A percentile compares a stretch with the other conserved stretches of the same genome.
phyloP scores from a whole-genome alignment of 768 basidiomycete species.

The Amanita fuliginea region DNA sequence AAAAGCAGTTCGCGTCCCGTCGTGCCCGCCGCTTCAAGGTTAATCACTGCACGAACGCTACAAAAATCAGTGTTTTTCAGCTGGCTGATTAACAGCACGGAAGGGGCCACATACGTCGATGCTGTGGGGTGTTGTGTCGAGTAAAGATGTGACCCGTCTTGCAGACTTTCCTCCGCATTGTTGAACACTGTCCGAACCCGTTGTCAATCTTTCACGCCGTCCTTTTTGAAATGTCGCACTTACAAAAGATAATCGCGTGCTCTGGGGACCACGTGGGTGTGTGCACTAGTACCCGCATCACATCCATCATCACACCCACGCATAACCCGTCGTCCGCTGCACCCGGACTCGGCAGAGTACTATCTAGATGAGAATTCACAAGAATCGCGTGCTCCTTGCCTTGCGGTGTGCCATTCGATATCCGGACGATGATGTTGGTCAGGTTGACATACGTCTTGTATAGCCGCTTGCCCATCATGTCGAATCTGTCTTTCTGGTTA shows the following conservation, averaged over 20 bases:
- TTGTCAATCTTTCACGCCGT: not conserved
- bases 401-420: constrained; percentile 10
- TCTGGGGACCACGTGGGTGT: constrained; percentile 63
- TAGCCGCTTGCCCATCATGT: constrained; percentile 15
- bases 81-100: not conserved
- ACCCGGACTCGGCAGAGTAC: too few species aligned
- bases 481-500: not conserved
- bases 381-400: constrained; percentile 60
- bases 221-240: constrained; percentile 16
- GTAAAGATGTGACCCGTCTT: constrained; percentile 90
- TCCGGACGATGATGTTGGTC: constrained; percentile 36
- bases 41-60: constrained; percentile 81
- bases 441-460: constrained; percentile 73
- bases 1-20: constrained; percentile 85
- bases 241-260: constrained; percentile 75
- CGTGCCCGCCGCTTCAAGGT: constrained; percentile 90
- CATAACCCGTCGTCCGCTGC: not conserved
- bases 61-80: not conserved
- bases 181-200: constrained; percentile 62
- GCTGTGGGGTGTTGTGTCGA: constrained; percentile 79
- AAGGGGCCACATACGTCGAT: constrained; percentile 40
- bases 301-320: constrained; percentile 80
- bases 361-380: too few species aligned
- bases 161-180: constrained; percentile 88
- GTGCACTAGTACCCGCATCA: constrained; percentile 63